Base-by-base conservation (phyloP, 495 filamentous ascomycete genomes). In the Thermochaetoides thermophila region DNA sequence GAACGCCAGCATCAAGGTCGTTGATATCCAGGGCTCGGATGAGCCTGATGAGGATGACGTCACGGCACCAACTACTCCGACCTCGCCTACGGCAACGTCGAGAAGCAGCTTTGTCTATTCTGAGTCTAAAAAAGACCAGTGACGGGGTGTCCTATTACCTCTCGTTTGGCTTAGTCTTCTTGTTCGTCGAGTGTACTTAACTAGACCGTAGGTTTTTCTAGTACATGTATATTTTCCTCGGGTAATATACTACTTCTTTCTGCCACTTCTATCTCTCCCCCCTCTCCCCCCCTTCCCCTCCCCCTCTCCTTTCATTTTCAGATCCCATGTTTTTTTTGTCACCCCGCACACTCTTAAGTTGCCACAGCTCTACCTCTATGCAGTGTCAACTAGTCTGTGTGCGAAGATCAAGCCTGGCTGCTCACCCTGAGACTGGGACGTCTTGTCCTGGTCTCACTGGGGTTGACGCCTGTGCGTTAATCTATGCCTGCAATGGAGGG, bases 371-470 rank as follows among this genome's bases (percentile, higher is more conserved):
- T 61, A 64, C 69, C 44, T 62, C 77, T 64, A 74, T 87, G 74
- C 67, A 62, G 71, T 84, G 81, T 68, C 74, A 71, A 84, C 87
- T 70, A 84, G 85, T 92, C 84, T 80, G 68, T 74, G 76, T 89
- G 84, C 85, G 81, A 64, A 94, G 66, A 94, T 65, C 41, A 55
- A 81, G 56, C 60, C 1, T 49, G 45, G 45, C 28, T 42, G 41
- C 41, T 33, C 37, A 40, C 56, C 50, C 44, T 49, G 50, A 43
- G 54, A 40, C 32, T 27, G 29, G 37, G 52, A 42, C 61, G 61
- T 66, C 57, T 64, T 66, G 60, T 55, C 44, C 37, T 35, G 18
- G 47, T 44, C 34, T 38, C 37, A 35, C 29, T 29, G 34, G 42
- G 48, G 21, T 31, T 19, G 33, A 42, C 31, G 29, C 32, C 32